These are phyloP conservation scores for Exophiala viscosa DNA, from an alignment of 2,329 filamentous ascomycete genomes.

Conservation along the genomic window DNA sequence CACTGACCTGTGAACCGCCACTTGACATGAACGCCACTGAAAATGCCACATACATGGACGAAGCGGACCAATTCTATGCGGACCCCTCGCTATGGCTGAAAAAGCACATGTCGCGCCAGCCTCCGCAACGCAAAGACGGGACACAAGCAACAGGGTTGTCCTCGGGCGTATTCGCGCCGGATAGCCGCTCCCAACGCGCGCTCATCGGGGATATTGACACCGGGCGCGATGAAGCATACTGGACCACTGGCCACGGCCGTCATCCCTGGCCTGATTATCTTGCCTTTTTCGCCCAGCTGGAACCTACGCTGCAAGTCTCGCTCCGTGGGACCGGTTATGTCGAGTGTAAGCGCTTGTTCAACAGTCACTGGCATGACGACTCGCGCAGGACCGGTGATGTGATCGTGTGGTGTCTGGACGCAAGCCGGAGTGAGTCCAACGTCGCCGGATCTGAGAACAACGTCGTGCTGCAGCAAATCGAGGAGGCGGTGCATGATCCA, in stretches of 20 bases:
- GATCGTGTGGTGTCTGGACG: constrained; percentile 54
- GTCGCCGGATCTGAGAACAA: background rate
- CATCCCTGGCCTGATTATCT: constrained; percentile 47
- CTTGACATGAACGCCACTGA: constrained; percentile 60
- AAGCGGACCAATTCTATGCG: constrained; percentile 86
- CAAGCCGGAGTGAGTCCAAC: constrained; percentile 2
- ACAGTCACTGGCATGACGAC: constrained; percentile 62
- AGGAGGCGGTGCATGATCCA: constrained; percentile 3
- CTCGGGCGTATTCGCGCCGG: constrained; percentile 33
- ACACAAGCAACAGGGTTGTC: constrained; percentile 1
- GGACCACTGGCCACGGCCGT: constrained; percentile 5
- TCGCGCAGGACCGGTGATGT: constrained; percentile 59
- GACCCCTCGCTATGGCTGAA: constrained; percentile 58
- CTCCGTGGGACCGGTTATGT: constrained; percentile 49
- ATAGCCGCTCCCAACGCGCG: constrained; percentile 2
- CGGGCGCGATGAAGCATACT: constrained; percentile 8
- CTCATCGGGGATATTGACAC: background rate
- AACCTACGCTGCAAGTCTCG: constrained; percentile 44
- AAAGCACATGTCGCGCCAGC: constrained; percentile 46
- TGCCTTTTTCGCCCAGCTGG: constrained; percentile 56
- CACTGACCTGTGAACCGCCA: constrained; percentile 86
- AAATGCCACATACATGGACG: constrained; percentile 71
- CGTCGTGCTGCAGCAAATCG: background rate
- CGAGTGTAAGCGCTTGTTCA: constrained; percentile 59
- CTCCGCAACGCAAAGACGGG: constrained; percentile 13